A percentile compares a stretch with the other conserved stretches of the same genome.
Conservation (phyloP, 331 rosid genomes). For the Pyrus hybrid region DNA sequence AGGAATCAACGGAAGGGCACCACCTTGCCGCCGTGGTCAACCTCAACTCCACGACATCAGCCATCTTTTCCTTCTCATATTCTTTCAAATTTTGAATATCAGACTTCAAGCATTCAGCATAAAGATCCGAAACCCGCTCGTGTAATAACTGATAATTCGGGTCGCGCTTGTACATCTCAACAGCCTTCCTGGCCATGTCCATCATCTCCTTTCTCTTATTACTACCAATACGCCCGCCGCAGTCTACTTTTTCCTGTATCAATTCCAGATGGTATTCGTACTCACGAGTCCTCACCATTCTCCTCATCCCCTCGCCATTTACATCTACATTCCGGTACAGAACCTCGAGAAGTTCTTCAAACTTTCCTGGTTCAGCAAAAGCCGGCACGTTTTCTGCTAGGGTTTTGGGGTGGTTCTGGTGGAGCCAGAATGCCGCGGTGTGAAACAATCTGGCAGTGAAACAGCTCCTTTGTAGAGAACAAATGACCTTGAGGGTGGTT, state of each 20-base stretch:
- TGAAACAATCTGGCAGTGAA: conserved; percentile 21
- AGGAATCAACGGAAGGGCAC: conserved; percentile 24
- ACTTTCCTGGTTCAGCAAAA: conserved; percentile 38
- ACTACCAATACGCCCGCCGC: conserved; percentile 2
- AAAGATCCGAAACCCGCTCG: conserved; percentile 15
- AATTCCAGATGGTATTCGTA: not conserved
- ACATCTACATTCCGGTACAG: conserved; percentile 46
- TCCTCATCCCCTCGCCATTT: conserved; percentile 3
- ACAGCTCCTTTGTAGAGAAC: too few species aligned
- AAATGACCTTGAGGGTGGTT: too few species aligned
- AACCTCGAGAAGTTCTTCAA: conserved; percentile 55
- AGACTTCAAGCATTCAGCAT: conserved; percentile 7
- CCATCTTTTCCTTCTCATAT: not conserved
- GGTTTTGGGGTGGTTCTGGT: conserved; percentile 44
- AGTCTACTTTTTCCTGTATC: not conserved
- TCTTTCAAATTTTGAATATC: not conserved
- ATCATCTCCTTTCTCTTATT: not conserved
- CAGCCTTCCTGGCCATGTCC: conserved; percentile 22
- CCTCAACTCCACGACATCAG: not conserved
- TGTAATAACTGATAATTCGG: not conserved
- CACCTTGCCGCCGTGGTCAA: not conserved
- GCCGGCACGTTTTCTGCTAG: conserved; percentile 36
- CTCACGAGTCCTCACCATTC: not conserved
- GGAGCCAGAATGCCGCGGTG: conserved; percentile 52
- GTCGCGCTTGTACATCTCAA: not conserved